Evolutionary conservation across 257 asterid genomes (phyloP).

Genomic region (Penstemon newberryi): DNA sequence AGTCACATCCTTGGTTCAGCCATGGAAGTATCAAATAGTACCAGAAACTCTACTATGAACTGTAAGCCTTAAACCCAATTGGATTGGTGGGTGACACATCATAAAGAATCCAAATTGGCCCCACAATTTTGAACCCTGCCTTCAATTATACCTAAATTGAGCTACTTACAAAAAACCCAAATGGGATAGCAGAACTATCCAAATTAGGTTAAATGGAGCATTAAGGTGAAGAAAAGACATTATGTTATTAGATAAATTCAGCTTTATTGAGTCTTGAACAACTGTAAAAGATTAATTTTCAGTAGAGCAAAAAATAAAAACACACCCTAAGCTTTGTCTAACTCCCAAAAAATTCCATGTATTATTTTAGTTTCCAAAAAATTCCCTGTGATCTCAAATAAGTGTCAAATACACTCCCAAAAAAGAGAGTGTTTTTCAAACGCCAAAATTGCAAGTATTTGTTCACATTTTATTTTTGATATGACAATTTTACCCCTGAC

Average conservation of each 20-base stretch:
- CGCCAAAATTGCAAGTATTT: too few relatives aligned
- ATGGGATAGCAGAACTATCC: slow-evolving; percentile 24
- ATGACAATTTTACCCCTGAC: too few relatives aligned
- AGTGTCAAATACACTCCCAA: too few relatives aligned
- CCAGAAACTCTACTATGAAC: slow-evolving; percentile 37
- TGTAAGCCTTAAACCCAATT: slow-evolving; percentile 32
- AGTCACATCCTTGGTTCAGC: slow-evolving; percentile 1
- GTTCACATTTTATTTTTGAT: too few relatives aligned
- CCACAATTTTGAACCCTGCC: neutral
- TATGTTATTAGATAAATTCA: neutral
- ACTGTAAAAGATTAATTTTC: slow-evolving; percentile 33
- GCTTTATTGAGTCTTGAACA: slow-evolving; percentile 34
- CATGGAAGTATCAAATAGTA: slow-evolving; percentile 29
- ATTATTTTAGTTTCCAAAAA: too few relatives aligned
- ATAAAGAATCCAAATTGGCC: slow-evolving; percentile 36
- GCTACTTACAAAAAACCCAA: neutral
- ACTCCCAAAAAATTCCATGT: too few relatives aligned
- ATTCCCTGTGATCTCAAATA: too few relatives aligned
- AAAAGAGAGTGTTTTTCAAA: too few relatives aligned
- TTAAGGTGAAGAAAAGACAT: slow-evolving; percentile 7
- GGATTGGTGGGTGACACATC: slow-evolving; percentile 45
- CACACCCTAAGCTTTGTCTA: too few relatives aligned
- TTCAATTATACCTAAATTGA: neutral
- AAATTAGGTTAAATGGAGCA: slow-evolving; percentile 42
- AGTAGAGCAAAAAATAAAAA: too few relatives aligned